Base-by-base conservation (phyloP, 805 yeast genomes). In the Wickerhamiella dianesei region DNA sequence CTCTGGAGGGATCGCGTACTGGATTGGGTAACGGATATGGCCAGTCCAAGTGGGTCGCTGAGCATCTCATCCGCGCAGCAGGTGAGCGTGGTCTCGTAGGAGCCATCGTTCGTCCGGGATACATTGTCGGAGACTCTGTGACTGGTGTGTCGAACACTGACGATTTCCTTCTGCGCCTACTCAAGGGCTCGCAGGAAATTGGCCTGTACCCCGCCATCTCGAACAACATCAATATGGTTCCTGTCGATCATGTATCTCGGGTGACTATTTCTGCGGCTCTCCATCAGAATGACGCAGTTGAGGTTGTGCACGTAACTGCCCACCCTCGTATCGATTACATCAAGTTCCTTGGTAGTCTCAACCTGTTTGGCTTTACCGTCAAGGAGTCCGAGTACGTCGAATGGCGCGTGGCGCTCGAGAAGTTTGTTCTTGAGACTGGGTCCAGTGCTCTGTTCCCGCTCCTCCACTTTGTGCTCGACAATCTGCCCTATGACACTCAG, bases 21-120 rank as follows among this genome's bases (percentile, higher is more conserved):
- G 96, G 96, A 1, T 72, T 92, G 49, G 82, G 87, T 21, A 82
- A 80, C 50, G 99, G 98, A 16, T 92, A 92, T 61, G 99, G 99
- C 41, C 99, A 94, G 68, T 76, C 92, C 55, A 92, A 92, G 64
- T 92, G 99, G 99, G 86, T 87, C 35, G 94, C 96, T 21, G 99
- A 92, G 67, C 77, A 83, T 56, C 71, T 92, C 41, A 78, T 86
- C 50, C 77, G 97, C 61, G 72, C 73, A 47, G 98, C 98, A 4
- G 97, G 96, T 40, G 74, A 74, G 47, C 69, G 80, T 46, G 98
- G 99, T 6, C 72, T 94, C 53, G 72, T 79, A 52, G 99, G 97
- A 35, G 76, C 88, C 46, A 80, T 92, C 56, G 77, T 89, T 37
- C 78, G 99, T 65, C 97, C 99, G 2, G 98, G 99, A 41, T 92